Conservation (phyloP, 768 basidiomycete species). For the Naganishia friedmannii region DNA sequence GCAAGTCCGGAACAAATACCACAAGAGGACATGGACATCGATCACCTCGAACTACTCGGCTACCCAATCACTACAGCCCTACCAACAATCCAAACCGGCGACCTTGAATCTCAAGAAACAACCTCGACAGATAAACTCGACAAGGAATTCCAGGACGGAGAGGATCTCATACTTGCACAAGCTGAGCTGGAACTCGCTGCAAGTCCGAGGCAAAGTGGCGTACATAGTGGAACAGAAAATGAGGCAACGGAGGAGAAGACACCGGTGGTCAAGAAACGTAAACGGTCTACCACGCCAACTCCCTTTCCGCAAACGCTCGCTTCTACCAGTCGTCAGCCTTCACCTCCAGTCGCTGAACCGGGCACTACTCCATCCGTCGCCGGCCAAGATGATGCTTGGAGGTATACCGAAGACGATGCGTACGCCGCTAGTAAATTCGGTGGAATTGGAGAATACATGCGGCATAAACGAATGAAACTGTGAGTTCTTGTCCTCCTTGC, state of each 20-base stretch:
- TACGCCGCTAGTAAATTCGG: conserved; percentile 81
- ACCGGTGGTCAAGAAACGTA: background rate
- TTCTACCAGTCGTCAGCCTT: background rate
- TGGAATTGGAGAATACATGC: conserved; percentile 82
- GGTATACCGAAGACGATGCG: conserved; percentile 44
- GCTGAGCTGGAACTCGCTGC: background rate
- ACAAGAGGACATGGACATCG: no score
- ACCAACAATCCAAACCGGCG: no score
- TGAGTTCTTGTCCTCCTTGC: conserved; percentile 53
- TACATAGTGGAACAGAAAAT: background rate
- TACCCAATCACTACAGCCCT: no score
- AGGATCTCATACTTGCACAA: background rate
- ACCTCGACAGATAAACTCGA: conserved; percentile 17
- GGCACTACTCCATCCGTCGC: background rate
- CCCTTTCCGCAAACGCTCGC: background rate
- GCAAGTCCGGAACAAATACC: background rate
- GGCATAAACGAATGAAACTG: conserved; percentile 82
- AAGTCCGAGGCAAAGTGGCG: background rate
- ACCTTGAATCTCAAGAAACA: conserved; percentile 7
- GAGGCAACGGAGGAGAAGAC: background rate
- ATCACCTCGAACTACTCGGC: no score
- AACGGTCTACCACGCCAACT: background rate
- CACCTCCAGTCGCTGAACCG: no score
- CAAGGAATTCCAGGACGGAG: conserved; percentile 1
- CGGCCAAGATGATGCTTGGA: conserved; percentile 7